Evolutionary conservation across 2,329 filamentous ascomycete species (phyloP).

Genomic region (Xylaria sp.): DNA sequence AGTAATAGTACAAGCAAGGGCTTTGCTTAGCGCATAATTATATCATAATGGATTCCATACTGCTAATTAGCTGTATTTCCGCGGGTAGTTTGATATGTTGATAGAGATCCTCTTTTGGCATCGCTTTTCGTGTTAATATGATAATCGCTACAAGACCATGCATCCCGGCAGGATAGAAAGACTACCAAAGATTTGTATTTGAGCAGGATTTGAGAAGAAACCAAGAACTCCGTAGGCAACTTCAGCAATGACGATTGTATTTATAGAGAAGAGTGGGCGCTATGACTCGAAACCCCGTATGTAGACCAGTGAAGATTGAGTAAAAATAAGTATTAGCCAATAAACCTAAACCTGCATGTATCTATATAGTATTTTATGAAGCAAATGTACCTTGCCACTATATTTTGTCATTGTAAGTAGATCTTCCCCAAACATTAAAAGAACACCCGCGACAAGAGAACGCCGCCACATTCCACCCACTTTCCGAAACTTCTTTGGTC

Average conservation of each 20-base stretch:
- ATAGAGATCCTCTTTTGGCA: constrained; percentile 8
- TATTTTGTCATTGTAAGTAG: constrained; percentile 15
- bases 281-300: not conserved
- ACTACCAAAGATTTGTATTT: not conserved
- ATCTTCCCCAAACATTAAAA: constrained; percentile 18
- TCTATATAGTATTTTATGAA: not conserved
- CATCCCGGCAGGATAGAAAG: not conserved
- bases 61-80: constrained; percentile 26
- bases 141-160: constrained; percentile 16
- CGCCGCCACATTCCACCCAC: constrained; percentile 29
- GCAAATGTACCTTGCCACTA: constrained; percentile 10
- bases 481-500: constrained; percentile 23
- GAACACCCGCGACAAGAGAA: constrained; percentile 24
- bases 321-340: too few relatives aligned
- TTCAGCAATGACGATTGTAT: not conserved
- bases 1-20: constrained; percentile 2
- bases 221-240: not conserved
- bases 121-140: constrained; percentile 17
- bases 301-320: not conserved
- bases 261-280: not conserved
- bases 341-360: too few relatives aligned
- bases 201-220: not conserved
- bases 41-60: not conserved
- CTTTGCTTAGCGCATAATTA: constrained; percentile 7
- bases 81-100: not conserved